Percentiles rank a stretch among this genome's conserved stretches.
Conservation (phyloP, 116 monocot genomes). For the Dioscorea cayenensis region DNA sequence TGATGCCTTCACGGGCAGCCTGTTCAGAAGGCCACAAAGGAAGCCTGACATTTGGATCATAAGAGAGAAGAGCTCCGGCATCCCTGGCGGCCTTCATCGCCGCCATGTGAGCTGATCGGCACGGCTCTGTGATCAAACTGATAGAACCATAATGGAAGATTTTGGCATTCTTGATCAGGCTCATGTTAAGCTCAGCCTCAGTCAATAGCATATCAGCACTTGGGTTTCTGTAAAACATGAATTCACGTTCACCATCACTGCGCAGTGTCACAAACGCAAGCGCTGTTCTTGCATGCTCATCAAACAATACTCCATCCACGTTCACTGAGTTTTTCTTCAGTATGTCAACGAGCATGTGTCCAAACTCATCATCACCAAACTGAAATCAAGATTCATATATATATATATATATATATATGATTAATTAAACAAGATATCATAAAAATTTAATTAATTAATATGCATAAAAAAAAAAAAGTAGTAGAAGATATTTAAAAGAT, state of each 20-base stretch:
- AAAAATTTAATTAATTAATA: too few species aligned
- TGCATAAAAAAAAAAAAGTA: too few species aligned
- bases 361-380: conserved; percentile 58
- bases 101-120: not conserved
- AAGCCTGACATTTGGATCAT: not conserved
- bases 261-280: conserved; percentile 54
- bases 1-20: not conserved
- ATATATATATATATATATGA: too few species aligned
- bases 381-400: too few species aligned
- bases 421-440: too few species aligned
- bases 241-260: conserved; percentile 53
- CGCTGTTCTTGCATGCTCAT: conserved; percentile 39
- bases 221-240: conserved; percentile 70
- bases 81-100: not conserved
- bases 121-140: not conserved
- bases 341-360: conserved; percentile 46
- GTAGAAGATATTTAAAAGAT: too few species aligned
- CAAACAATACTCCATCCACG: conserved; percentile 34
- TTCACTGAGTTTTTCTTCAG: conserved; percentile 36
- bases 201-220: conserved; percentile 61
- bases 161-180: conserved; percentile 14
- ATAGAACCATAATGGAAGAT: not conserved
- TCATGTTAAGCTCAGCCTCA: conserved; percentile 39
- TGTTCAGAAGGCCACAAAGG: not conserved
- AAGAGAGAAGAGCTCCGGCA: not conserved